These are phyloP conservation scores for Eucalyptus pauciflora DNA, from an alignment of 345 rosid genomes.

Conservation along the genomic window DNA sequence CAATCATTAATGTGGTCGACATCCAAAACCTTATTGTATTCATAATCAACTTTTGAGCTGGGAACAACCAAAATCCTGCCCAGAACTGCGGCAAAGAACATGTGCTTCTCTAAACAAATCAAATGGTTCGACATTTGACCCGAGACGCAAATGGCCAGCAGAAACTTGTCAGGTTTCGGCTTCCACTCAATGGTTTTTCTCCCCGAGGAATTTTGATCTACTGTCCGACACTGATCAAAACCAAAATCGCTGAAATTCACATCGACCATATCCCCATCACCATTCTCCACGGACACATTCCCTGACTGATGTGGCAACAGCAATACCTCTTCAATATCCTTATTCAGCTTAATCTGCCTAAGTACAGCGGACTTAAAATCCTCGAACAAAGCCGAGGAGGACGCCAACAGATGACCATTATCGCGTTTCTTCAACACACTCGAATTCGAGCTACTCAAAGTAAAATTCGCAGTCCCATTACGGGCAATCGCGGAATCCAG, in stretches of 20 bases:
- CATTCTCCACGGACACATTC: slow-evolving; percentile 7
- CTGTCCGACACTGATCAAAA: slow-evolving; percentile 30
- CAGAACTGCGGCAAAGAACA: slow-evolving; percentile 81
- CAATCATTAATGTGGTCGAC: slow-evolving; percentile 59
- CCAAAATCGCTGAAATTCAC: background rate
- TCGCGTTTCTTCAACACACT: background rate
- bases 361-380: slow-evolving; percentile 39
- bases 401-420: background rate
- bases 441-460: background rate
- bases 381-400: background rate
- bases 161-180: slow-evolving; percentile 45
- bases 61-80: slow-evolving; percentile 66
- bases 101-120: slow-evolving; percentile 91
- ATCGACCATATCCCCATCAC: background rate
- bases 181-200: slow-evolving; percentile 66
- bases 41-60: slow-evolving; percentile 60
- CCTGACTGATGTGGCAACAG: slow-evolving; percentile 42
- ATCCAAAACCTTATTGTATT: slow-evolving; percentile 57
- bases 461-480: background rate
- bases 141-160: slow-evolving; percentile 66
- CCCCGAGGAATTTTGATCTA: slow-evolving; percentile 21
- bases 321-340: slow-evolving; percentile 54
- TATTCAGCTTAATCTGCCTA: slow-evolving; percentile 58
- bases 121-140: slow-evolving; percentile 96
- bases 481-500: background rate